Evolutionary conservation across 495 filamentous ascomycete species (phyloP), one percentile per base, ranked within the genome.

Genomic region (Neohortaea acidophila): DNA sequence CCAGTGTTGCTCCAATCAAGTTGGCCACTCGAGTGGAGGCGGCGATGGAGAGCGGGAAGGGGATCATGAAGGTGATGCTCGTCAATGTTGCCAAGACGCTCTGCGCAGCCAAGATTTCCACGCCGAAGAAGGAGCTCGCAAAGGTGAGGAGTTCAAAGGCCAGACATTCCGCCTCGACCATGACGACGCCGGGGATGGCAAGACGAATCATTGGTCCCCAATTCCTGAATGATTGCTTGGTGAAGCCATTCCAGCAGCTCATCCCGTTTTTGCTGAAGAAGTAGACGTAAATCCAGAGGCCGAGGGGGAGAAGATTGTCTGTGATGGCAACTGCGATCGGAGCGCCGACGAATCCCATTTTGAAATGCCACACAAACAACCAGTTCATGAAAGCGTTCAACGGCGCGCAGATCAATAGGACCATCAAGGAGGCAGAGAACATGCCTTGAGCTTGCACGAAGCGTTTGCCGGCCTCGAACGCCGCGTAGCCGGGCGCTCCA

Each of bases 1-100:
- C 68, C 2, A 87, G 59, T 9, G 71, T 70, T 2, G 81, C 80
- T 10, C 75, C 75, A 25, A 79, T 67, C n/a, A 78, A 53, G 37
- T 78, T 76, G 3, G 74, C 75, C 9, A 79, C 58, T 2, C 74
- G 64, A 4, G 75, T 79, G n/a, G 68, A 73, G 15, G 65, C 63
- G 5, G 70, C 75, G 36, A 79, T 68, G 8, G 68, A 69, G 24
- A 77, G 54, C 4, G 75, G 67, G 48, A 78, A 54, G 1, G 51
- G 48, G 9, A 51, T 49, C 23, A 51, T 49, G 17, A 24, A 54
- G 31, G 45, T 44, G 13, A 47, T 32, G 38, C 39, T 22, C 22
- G 33, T 42, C 11, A 28, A 23, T 2, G 50, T 52, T 21, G 41
- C 39, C 1, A 55, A 37, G 8, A 55, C 31, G 35, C 36, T 42